Percentiles rank a stretch among this genome's conserved stretches.
Conservation (phyloP, 2,329 filamentous ascomycete genomes). For the Lasiodiplodia sp. region DNA sequence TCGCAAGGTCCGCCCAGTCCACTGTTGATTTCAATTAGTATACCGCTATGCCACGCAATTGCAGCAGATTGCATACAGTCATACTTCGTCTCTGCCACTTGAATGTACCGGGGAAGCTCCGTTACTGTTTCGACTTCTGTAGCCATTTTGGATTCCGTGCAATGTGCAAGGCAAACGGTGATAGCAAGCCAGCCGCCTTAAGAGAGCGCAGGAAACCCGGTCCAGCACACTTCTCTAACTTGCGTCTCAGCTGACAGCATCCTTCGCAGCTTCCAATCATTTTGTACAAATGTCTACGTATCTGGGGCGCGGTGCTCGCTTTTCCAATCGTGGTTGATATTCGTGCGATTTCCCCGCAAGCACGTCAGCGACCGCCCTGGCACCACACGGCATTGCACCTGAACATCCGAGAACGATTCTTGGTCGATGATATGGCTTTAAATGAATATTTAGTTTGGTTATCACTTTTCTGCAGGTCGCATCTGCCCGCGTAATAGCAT, state of each 20-base stretch:
- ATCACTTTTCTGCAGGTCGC: too few species aligned
- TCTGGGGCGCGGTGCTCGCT: neutral
- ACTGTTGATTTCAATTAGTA: slow-evolving; percentile 24
- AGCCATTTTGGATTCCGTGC: neutral
- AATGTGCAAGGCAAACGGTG: neutral
- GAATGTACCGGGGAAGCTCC: slow-evolving; percentile 2
- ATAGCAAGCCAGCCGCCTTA: slow-evolving; percentile 3
- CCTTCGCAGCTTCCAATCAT: neutral
- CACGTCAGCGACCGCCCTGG: slow-evolving; percentile 18
- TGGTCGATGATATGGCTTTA: neutral
- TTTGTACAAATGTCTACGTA: neutral
- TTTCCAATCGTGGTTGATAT: slow-evolving; percentile 6
- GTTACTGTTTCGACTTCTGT: slow-evolving; percentile 4
- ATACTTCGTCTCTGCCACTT: slow-evolving; percentile 18
- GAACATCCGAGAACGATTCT: neutral
- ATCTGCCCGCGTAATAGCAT: too few species aligned
- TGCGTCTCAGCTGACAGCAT: neutral
- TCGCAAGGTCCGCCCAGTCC: slow-evolving; percentile 37
- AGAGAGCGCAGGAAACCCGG: neutral
- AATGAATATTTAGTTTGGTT: neutral
- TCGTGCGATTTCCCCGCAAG: slow-evolving; percentile 28
- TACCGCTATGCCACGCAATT: too few species aligned
- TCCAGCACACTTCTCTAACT: neutral
- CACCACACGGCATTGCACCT: neutral
- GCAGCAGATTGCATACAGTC: neutral